Evolutionary conservation across 164 flowering plant genomes (phyloP), one percentile per base, ranked within the genome.

Genomic region (Chimonanthus praecox): DNA sequence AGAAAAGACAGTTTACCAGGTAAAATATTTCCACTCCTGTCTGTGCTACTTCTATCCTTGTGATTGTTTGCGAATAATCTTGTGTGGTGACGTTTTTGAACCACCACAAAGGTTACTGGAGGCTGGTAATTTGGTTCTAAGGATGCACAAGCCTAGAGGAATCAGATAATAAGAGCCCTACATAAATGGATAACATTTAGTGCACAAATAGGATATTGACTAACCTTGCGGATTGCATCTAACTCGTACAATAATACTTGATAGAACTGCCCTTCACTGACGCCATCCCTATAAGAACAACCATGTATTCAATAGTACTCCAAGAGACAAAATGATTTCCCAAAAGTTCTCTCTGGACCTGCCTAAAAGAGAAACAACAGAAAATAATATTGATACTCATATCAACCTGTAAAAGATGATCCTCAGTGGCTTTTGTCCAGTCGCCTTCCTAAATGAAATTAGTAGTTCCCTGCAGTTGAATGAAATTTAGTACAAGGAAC

Each of bases 401-500:
- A 49, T 21, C 11, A 61, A 85, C 89, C 91, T 85, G 84, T 86
- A 88, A 62, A 88, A 88, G 75, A 88, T 87, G 44, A 88, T 88
- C 73, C 89, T 73, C 77, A 80, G 69, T 16, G 88, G 87, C 71
- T 85, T 88, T 58, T 88, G 85, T 4, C 89, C 89, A 15, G 91
- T 88, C 11, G 89, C 89, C 76, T 75, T 82, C 51, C 82, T 74
- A 68, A 85, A 88, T 7, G 91, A 86, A 50, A 88, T 73, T 73
- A 88, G 72, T 44, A 88, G 89, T 72, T 88, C 91, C 78, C 91
- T 88, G 83, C 74, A 85, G 47, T 15, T 9, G 46, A 66, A 66
- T 8, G 47, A 44, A 10, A 33, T 44, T 66, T 44, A 66, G 68
- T 66, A 63, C 44, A 1, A 33, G 33, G 33, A 33, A 33, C 33